Evolutionary conservation across 176 grass and related monocot genomes (phyloP).

Genomic region (Rhynchospora pubera): DNA sequence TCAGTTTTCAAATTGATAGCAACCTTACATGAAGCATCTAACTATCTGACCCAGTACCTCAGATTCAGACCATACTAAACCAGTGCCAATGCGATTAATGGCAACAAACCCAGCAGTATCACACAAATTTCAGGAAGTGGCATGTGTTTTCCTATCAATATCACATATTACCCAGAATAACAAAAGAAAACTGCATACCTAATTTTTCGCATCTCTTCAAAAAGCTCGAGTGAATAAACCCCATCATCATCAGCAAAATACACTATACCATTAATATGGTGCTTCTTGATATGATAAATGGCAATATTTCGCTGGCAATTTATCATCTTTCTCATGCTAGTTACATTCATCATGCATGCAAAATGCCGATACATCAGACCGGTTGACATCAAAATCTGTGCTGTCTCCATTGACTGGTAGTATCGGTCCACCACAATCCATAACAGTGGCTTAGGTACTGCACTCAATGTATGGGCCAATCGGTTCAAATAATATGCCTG

Average conservation of each 20-base stretch:
- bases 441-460: constrained; percentile 55
- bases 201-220: constrained; percentile 90
- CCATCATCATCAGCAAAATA: constrained; percentile 90
- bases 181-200: constrained; percentile 41
- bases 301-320: constrained; percentile 81
- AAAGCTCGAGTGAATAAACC: constrained; percentile 56
- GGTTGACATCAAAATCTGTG: constrained; percentile 72
- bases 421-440: constrained; percentile 93
- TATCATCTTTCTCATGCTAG: constrained; percentile 47
- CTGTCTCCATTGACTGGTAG: constrained; percentile 50
- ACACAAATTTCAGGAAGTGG: not conserved
- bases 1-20: not conserved
- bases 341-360: constrained; percentile 65
- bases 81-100: not conserved
- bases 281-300: constrained; percentile 80
- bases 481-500: constrained; percentile 84
- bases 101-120: not conserved
- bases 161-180: not conserved
- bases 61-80: not conserved
- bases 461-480: constrained; percentile 73
- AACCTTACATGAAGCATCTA: not conserved
- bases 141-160: not conserved
- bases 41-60: not conserved
- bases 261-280: constrained; percentile 90
- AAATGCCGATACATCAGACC: constrained; percentile 95